These are phyloP conservation scores for Eimeria sp. DNA, from an alignment of 169 alveolate genomes.

Conservation along the genomic window DNA sequence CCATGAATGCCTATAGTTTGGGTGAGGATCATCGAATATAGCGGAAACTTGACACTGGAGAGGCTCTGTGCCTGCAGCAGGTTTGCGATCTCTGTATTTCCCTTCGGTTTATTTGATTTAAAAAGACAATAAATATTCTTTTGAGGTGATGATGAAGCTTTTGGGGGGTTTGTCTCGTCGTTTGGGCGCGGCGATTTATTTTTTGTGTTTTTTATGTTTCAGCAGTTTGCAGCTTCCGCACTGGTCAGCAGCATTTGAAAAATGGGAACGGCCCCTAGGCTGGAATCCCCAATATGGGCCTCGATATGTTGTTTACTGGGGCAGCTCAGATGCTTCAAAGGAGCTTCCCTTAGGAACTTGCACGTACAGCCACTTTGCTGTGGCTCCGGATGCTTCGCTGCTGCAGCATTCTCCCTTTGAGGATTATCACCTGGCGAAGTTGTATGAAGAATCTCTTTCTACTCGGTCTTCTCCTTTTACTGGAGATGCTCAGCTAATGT, in stretches of 20 bases:
- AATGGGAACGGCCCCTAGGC: conserved; percentile 53
- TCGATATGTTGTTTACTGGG: conserved; percentile 52
- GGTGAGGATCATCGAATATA: neutral
- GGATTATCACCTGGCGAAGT: neutral
- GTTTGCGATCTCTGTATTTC: neutral
- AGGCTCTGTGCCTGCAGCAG: neutral
- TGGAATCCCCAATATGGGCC: conserved; percentile 60
- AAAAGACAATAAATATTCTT: neutral
- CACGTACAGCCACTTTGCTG: neutral
- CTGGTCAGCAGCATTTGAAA: conserved; percentile 1
- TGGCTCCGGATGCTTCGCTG: neutral
- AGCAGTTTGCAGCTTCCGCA: neutral
- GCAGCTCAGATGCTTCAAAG: neutral
- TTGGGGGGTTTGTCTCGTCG: neutral
- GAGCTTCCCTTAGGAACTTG: conserved; percentile 20
- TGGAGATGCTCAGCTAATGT: neutral
- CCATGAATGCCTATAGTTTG: neutral
- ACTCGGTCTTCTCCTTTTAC: neutral
- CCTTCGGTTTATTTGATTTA: neutral
- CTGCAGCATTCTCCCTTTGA: neutral
- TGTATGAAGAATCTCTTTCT: neutral
- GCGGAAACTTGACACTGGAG: neutral
- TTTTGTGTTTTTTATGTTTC: neutral
- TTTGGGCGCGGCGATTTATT: neutral
- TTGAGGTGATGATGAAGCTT: neutral